Evolutionary conservation across 2,329 filamentous ascomycete genomes (phyloP).

Genomic region (Trichoderma citrinoviride): DNA sequence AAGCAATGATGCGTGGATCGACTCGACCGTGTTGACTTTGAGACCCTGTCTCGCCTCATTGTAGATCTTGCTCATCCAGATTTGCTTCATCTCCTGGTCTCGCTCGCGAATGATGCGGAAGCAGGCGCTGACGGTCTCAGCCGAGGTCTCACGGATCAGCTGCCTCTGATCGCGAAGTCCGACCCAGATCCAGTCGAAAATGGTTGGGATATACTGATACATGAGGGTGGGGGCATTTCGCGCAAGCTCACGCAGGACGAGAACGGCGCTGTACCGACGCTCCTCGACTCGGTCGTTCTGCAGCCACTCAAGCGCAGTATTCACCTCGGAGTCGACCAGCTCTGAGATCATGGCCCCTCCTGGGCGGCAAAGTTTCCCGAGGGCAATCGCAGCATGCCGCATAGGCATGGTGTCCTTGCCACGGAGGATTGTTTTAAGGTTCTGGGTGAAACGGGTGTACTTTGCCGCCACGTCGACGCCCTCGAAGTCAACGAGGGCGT

Average conservation of each 20-base stretch:
- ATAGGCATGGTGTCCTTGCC: slow-evolving; percentile 90
- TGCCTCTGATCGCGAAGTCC: slow-evolving; percentile 86
- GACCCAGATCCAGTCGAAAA: slow-evolving; percentile 96
- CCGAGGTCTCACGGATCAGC: slow-evolving; percentile 86
- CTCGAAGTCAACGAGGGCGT: slow-evolving; percentile 92
- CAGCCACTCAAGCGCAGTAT: slow-evolving; percentile 93
- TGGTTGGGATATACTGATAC: slow-evolving; percentile 91
- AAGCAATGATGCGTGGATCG: slow-evolving; percentile 88
- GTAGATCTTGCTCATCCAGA: slow-evolving; percentile 90
- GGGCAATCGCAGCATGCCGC: slow-evolving; percentile 81
- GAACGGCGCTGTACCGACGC: slow-evolving; percentile 85
- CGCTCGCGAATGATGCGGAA: slow-evolving; percentile 94
- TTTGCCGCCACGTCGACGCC: slow-evolving; percentile 91
- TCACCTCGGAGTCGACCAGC: slow-evolving; percentile 93
- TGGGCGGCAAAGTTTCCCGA: slow-evolving; percentile 87
- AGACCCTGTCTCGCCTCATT: slow-evolving; percentile 79
- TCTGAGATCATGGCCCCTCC: slow-evolving; percentile 93
- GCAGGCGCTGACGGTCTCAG: slow-evolving; percentile 89
- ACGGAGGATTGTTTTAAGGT: slow-evolving; percentile 80
- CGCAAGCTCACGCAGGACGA: slow-evolving; percentile 86
- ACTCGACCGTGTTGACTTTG: slow-evolving; percentile 76
- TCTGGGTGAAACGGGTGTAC: slow-evolving; percentile 90
- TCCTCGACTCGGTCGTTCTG: slow-evolving; percentile 94
- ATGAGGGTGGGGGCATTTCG: slow-evolving; percentile 92
- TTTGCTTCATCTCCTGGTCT: slow-evolving; percentile 80